phyloP scores from a whole-genome alignment of 441 rosid genomes.

The Pelargonium myrrhifolium region DNA sequence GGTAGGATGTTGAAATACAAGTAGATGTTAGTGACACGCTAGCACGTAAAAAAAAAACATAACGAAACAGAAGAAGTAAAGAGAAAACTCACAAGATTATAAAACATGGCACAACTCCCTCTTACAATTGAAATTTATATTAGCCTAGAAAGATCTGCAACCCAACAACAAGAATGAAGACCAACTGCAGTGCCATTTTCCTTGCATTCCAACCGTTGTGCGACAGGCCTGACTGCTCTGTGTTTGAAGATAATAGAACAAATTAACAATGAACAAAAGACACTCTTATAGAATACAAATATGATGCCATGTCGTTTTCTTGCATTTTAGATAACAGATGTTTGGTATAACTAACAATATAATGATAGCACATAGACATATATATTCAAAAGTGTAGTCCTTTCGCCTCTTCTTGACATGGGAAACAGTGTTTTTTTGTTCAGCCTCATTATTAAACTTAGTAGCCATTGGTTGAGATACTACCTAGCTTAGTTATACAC shows the following conservation, averaged over 20 bases:
- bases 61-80: neutral
- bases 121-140: neutral
- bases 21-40: no score
- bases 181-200: neutral
- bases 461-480: no score
- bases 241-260: no score
- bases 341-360: neutral
- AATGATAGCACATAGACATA: neutral
- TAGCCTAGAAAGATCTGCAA: neutral
- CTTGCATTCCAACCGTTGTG: no score
- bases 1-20: no score
- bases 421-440: no score
- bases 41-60: neutral
- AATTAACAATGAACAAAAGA: neutral
- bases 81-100: conserved; percentile 1
- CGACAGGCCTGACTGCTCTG: no score
- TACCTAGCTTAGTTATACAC: no score
- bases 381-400: neutral
- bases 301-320: neutral
- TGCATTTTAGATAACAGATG: neutral
- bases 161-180: neutral
- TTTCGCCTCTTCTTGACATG: neutral
- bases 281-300: neutral
- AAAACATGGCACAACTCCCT: neutral
- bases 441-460: no score